These are phyloP conservation scores for Oldenlandia corymbosa DNA, from an alignment of 257 asterid species.

Conservation along the genomic window DNA sequence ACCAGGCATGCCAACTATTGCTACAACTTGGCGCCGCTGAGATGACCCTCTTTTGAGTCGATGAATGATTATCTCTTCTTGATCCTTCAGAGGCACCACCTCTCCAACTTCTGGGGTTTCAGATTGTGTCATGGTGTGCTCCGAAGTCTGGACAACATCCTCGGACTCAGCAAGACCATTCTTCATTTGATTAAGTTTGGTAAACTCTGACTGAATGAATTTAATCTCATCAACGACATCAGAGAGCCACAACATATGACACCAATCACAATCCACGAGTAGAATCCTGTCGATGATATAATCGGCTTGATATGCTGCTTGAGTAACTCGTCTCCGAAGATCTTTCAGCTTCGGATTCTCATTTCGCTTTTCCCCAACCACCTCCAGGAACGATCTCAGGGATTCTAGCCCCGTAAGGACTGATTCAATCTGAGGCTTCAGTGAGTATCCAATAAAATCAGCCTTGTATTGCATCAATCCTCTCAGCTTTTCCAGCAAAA, in stretches of 20 bases:
- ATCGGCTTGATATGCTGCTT: not conserved
- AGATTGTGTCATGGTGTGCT: not conserved
- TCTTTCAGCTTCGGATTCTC: not conserved
- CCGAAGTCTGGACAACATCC: not conserved
- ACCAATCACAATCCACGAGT: not conserved
- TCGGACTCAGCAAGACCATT: not conserved
- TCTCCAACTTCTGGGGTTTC: not conserved
- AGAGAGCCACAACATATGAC: not conserved
- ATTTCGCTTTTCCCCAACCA: not conserved
- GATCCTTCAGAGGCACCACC: not conserved
- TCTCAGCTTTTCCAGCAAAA: not conserved
- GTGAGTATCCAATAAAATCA: not conserved
- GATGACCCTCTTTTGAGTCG: not conserved
- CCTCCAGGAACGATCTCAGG: not conserved
- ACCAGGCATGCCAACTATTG: conserved; percentile 22
- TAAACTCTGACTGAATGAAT: not conserved
- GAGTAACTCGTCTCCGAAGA: not conserved
- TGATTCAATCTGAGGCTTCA: not conserved
- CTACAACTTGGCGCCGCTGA: not conserved
- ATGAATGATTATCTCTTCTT: not conserved
- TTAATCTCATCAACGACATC: not conserved
- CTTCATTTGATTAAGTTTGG: not conserved
- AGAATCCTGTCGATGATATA: not conserved
- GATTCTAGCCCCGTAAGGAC: not conserved
- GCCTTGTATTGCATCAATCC: not conserved